These are phyloP conservation scores for Kokia cookei DNA, from an alignment of 441 rosid genomes.

Conservation along the genomic window DNA sequence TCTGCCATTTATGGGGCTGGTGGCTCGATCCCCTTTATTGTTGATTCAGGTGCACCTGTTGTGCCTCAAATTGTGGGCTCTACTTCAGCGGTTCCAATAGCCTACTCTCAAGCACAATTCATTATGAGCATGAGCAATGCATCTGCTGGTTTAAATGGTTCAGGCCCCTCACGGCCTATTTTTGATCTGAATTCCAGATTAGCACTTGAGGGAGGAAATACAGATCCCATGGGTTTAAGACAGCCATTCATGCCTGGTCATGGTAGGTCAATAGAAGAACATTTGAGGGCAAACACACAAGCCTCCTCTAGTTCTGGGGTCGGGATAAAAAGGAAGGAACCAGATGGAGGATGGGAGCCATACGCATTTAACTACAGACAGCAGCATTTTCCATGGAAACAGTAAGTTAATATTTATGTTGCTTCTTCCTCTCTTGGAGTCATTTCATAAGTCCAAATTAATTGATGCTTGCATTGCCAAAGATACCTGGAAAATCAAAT, in stretches of 20 bases:
- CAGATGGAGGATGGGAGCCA: slow-evolving; percentile 72
- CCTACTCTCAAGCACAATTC: slow-evolving; percentile 57
- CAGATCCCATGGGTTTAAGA: slow-evolving; percentile 48
- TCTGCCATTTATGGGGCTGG: slow-evolving; percentile 58
- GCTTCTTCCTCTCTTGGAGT: slow-evolving; percentile 4
- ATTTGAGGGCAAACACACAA: slow-evolving; percentile 40
- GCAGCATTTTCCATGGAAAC: slow-evolving; percentile 77
- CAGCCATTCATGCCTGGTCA: slow-evolving; percentile 61
- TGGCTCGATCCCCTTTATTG: slow-evolving; percentile 58
- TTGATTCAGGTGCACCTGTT: slow-evolving; percentile 61
- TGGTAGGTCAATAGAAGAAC: slow-evolving; percentile 55
- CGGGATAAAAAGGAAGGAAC: slow-evolving; percentile 81
- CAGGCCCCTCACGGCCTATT: slow-evolving; percentile 48
- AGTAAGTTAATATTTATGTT: slow-evolving; percentile 15
- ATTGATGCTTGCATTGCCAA: slow-evolving; percentile 18
- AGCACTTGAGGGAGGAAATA: slow-evolving; percentile 53
- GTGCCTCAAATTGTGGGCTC: slow-evolving; percentile 67
- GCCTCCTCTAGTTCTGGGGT: slow-evolving; percentile 60
- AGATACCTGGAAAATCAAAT: slow-evolving; percentile 16
- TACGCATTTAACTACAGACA: slow-evolving; percentile 37
- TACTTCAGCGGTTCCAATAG: slow-evolving; percentile 39
- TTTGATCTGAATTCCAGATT: slow-evolving; percentile 74
- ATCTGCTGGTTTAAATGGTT: slow-evolving; percentile 40
- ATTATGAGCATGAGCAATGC: slow-evolving; percentile 56
- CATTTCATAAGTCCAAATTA: slow-evolving; percentile 18